Conservation (phyloP, 352 stramenopile genomes). For the Pythium aquatile region DNA sequence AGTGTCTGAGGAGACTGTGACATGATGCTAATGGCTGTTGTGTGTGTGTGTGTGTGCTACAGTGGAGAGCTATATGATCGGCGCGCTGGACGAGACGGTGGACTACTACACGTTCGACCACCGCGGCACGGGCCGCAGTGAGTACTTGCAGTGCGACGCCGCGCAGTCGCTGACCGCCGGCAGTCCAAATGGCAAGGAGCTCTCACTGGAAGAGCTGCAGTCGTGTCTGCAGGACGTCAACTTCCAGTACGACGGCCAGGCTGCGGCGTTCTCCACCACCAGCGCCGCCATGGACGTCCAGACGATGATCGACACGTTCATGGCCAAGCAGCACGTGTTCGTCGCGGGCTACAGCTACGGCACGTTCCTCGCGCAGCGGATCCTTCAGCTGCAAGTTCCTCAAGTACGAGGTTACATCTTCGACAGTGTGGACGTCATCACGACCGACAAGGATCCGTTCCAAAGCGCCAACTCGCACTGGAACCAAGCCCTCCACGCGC, state of each 20-base stretch:
- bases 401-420: constrained; percentile 30
- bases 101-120: constrained; percentile 37
- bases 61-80: constrained; percentile 20
- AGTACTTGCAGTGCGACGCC: constrained; percentile 27
- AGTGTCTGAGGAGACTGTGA: too few relatives aligned
- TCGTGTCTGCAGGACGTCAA: constrained; percentile 24
- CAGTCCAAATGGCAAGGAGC: constrained; percentile 3
- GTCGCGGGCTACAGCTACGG: constrained; percentile 29
- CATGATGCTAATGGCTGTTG: too few relatives aligned
- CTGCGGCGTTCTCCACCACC: constrained; percentile 19
- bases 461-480: constrained; percentile 16
- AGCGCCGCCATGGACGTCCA: constrained; percentile 25
- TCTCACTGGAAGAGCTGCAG: constrained; percentile 19
- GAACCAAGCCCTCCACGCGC: constrained; percentile 14
- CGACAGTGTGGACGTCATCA: constrained; percentile 20
- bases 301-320: constrained; percentile 24
- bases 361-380: constrained; percentile 27
- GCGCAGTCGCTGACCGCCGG: constrained; percentile 21
- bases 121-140: constrained; percentile 30
- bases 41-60: background rate
- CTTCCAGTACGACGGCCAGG: constrained; percentile 21
- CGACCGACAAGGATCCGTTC: background rate
- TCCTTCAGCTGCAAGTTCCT: constrained; percentile 22
- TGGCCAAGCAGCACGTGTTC: constrained; percentile 17
- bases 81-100: constrained; percentile 4